phyloP scores from a whole-genome alignment of 2,329 filamentous ascomycete genomes.

The Fusarium sp. region DNA sequence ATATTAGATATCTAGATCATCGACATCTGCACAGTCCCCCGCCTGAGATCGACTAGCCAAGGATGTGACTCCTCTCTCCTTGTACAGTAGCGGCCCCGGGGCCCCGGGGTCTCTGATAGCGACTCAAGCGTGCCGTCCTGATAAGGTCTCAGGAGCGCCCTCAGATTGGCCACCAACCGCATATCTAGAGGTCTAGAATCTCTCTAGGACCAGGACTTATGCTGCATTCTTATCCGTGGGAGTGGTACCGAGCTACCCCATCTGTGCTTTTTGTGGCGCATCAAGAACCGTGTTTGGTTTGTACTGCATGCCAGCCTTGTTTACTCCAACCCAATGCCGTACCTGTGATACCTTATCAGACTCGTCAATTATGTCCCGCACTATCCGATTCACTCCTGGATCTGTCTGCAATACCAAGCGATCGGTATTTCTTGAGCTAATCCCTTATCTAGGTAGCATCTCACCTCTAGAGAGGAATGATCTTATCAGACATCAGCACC shows the following conservation, averaged over 20 bases:
- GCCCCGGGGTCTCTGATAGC: conserved; percentile 36
- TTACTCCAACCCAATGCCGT: neutral
- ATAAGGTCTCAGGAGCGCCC: conserved; percentile 34
- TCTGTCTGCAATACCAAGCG: too few species aligned
- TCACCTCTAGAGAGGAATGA: neutral
- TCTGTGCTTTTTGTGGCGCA: conserved; percentile 29
- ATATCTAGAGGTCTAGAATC: conserved; percentile 18
- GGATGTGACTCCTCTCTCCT: conserved; percentile 29
- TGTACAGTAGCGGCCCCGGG: conserved; percentile 28
- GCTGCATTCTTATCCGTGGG: conserved; percentile 20
- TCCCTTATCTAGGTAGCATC: neutral
- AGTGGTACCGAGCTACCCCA: conserved; percentile 28
- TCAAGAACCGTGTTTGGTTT: neutral
- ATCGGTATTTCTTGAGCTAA: neutral
- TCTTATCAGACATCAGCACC: neutral
- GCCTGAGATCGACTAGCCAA: conserved; percentile 34
- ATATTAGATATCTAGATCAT: conserved; percentile 1
- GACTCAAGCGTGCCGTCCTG: conserved; percentile 22
- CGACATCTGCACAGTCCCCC: conserved; percentile 20
- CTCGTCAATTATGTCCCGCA: neutral
- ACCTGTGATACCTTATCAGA: conserved; percentile 8
- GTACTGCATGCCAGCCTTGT: neutral
- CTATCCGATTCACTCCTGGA: neutral
- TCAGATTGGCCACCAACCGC: conserved; percentile 30
- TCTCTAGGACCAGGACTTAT: conserved; percentile 14